Evolutionary conservation across 257 asterid species (phyloP), one percentile per base, ranked within the genome.

Genomic region (Haberlea rhodopensis): DNA sequence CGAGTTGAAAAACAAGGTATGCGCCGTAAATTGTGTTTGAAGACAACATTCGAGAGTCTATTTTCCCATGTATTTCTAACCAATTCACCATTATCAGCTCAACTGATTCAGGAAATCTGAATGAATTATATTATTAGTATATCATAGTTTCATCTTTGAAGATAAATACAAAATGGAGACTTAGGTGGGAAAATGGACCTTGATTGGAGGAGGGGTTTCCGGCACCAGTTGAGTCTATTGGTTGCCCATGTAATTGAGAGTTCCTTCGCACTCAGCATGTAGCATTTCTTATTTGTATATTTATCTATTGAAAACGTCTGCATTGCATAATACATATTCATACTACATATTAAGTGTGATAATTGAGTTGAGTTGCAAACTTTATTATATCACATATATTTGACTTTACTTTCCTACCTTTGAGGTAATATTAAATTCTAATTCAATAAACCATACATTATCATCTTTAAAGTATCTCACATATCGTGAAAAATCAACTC

Each of bases 211-310:
- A 79, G 77, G 65, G 81, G 74, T 65, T 87, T 89, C 96, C 95
- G 83, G 65, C 87, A 83, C 96, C 96, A 89, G 52, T 62, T 78
- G 1, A 87, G 76, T 51, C 79, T 73, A 76, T 83, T 72, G 57
- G n/a, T 69, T 5, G 86, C 75, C 92, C 90, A 89, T 19, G 83
- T 54, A 60, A 87, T 83, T 23, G 84, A 82, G 1, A 89, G 85
- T 15, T 83, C 86, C 69, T 89, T 79, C 59, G 95, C 88, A 68
- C 96, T 81, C 75, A 89, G 61, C 78, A 83, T 80, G 76, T 76
- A 86, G 66, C 82, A 76, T 62, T 74, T 89, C 79, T 89, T 89
- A 68, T 57, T 72, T 22, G 69, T 68, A 22, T 2, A 25, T 53
- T 72, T 85, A 26, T 87, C 94, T 9, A 89, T 83, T 62, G 68